Conservation (phyloP, 2,329 filamentous ascomycete genomes). For the Aspergillus ochraceus region DNA sequence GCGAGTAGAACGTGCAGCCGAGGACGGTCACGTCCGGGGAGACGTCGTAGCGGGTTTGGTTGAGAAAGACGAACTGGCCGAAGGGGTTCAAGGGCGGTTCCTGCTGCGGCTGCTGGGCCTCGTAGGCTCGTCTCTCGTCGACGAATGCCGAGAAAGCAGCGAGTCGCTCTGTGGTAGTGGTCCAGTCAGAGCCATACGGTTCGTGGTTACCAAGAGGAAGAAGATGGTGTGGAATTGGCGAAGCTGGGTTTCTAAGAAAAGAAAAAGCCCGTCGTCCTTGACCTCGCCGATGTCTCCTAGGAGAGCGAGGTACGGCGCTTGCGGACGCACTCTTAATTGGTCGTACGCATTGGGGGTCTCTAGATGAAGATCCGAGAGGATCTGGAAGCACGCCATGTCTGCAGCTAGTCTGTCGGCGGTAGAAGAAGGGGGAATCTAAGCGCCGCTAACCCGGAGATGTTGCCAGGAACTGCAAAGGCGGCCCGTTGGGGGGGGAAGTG, state of each 20-base stretch:
- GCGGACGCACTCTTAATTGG: slow-evolving; percentile 49
- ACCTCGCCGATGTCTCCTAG: slow-evolving; percentile 58
- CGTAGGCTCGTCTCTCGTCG: slow-evolving; percentile 8
- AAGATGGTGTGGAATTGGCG: slow-evolving; percentile 51
- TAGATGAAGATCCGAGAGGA: slow-evolving; percentile 61
- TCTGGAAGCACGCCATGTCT: slow-evolving; percentile 37
- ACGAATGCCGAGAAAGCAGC: slow-evolving; percentile 26
- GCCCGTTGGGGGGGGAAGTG: neutral
- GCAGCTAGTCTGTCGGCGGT: neutral
- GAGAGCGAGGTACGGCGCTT: slow-evolving; percentile 54
- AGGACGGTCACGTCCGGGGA: slow-evolving; percentile 41
- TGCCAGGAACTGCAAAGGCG: neutral
- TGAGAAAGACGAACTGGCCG: slow-evolving; percentile 44
- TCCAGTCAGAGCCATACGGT: slow-evolving; percentile 44
- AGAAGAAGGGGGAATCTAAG: neutral
- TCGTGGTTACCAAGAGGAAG: slow-evolving; percentile 59
- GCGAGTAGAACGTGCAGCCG: slow-evolving; percentile 54
- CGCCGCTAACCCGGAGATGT: neutral
- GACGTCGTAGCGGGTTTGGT: slow-evolving; percentile 41
- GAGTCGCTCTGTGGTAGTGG: slow-evolving; percentile 21
- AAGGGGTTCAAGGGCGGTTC: slow-evolving; percentile 1
- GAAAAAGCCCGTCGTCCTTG: slow-evolving; percentile 45
- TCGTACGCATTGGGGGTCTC: slow-evolving; percentile 54
- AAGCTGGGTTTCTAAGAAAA: slow-evolving; percentile 53
- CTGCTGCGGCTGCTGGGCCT: slow-evolving; percentile 4